Conservation (phyloP, 164 flowering plant genomes). For the Magnolia kwangsiensis region DNA sequence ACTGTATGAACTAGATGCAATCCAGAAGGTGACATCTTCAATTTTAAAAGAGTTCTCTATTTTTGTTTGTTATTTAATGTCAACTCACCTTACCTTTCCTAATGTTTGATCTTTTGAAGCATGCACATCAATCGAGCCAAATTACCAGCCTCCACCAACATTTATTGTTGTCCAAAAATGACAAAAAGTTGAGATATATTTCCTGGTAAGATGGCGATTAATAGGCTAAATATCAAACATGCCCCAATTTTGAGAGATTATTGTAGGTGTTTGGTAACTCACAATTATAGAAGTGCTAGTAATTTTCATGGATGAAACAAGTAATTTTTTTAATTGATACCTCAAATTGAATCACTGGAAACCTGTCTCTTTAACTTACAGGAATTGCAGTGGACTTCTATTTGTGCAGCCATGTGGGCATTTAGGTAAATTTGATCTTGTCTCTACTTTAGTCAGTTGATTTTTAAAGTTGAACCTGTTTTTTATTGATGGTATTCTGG, state of each 20-base stretch:
- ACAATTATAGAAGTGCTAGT: no score
- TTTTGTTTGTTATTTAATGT: neutral
- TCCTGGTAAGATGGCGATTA: no score
- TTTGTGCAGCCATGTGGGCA: slow-evolving; percentile 77
- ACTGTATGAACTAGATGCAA: no score
- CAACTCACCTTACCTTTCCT: neutral
- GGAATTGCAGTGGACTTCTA: slow-evolving; percentile 81
- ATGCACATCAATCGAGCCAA: slow-evolving; percentile 52
- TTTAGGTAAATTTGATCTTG: slow-evolving; percentile 39
- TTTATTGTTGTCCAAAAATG: no score
- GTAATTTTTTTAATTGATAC: slow-evolving; percentile 42
- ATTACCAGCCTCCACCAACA: no score
- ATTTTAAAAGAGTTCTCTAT: no score
- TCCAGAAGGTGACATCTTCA: no score
- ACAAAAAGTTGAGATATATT: no score
- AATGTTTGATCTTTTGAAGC: slow-evolving; percentile 29
- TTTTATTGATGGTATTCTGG: neutral
- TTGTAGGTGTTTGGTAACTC: no score
- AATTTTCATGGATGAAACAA: no score
- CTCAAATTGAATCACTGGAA: neutral
- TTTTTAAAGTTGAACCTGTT: neutral
- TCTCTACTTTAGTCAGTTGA: neutral
- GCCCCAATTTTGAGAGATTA: no score
- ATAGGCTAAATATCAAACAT: no score
- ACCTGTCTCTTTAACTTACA: slow-evolving; percentile 16